Base-by-base conservation (phyloP, 2,329 filamentous ascomycete species). In the Periconia digitata region DNA sequence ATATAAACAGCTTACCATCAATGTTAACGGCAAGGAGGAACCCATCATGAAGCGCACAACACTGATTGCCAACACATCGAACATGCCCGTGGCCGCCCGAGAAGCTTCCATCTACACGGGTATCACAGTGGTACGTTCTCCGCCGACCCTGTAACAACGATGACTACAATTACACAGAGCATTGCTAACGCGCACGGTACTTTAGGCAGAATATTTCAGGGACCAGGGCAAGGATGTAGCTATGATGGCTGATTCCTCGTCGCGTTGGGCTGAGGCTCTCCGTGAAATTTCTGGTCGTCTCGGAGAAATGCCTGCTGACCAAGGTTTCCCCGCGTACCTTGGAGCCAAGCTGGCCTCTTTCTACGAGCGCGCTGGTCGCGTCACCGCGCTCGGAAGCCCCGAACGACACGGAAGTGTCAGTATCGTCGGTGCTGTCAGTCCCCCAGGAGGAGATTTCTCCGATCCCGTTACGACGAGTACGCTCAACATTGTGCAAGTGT, bases 11-110 rank as follows among this genome's bases (percentile, higher is more conserved):
- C 89, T 99, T 58, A 89, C 89, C 40, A 99, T 99, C 69, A 87
- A 95, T 16, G 85, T 97, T 62, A 87, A 96, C 37, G 94, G 94
- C 64, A 90, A 92, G 70, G 87, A 92, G 76, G 94, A 99, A 73
- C 92, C 92, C 61, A 99, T 99, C 79, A 99, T 99, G 94, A 99
- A 99, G 85, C 92, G 94, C 73, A 99, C 94, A 15, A 95, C 91
- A 18, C 82, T 99, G 53, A 97, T 99, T 70, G 94, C 94, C 73
- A 99, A 99, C 77, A 99, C 94, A 37, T 99, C 94, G 64, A 99
- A 99, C 81, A 99, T 99, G 94, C 94, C 94, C 54, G 94, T 99
- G 67, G 94, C 94, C 56, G 94, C 94, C 53, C 90, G 94, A 77
- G 94, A 99, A 75, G 94, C 94, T 49, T 99, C 94, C 57, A 99